Evolutionary conservation across 2,329 filamentous ascomycete genomes (phyloP), one percentile per base, ranked within the genome.

Genomic region (Phaeosphaeriaceae sp.): DNA sequence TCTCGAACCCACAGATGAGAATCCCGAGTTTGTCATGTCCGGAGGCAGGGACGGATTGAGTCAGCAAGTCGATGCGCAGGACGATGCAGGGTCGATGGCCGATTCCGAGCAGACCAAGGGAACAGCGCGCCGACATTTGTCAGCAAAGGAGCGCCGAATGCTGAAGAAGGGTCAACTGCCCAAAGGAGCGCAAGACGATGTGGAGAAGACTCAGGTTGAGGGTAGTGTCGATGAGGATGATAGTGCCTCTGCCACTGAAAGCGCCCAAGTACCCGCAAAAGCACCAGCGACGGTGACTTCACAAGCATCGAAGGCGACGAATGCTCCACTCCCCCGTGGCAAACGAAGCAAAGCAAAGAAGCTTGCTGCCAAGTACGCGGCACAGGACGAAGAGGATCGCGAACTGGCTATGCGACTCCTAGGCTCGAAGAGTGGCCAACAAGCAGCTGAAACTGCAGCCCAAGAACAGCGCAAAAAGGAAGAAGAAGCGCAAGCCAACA

Each of bases 361-460:
- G 76, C 88, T 92, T 1, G 92, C 92, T 3, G 82, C 87, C 57
- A 97, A 97, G 76, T 99, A 99, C 79, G 94, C 91, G 47, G 83
- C 96, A 68, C 95, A 98, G 82, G 94, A 98, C 68, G 93, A 97
- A 54, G 94, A 97, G 77, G 95, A 99, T 71, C 91, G 93, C 13
- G 86, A 86, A 7, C 86, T 93, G 0, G 92, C 93, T 31, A 90
- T 97, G 78, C 85, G 88, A 22, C 84, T 98, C n/a, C 88, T 97
- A n/a, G 95, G 95, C 41, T 89, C 91, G 1, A 82, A 85, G 58
- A 89, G 89, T 1, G 85, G 86, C 40, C 85, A 91, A 67, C 88
- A 88, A 61, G 87, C 86, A 15, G 89, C 88, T 1, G 90, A 91
- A 47, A 79, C 79, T 5, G 73, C 73, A 67, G 86, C 86, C 0